phyloP scores from a whole-genome alignment of 1,284 basidiomycete genomes.

The Ceratobasidium sp. region DNA sequence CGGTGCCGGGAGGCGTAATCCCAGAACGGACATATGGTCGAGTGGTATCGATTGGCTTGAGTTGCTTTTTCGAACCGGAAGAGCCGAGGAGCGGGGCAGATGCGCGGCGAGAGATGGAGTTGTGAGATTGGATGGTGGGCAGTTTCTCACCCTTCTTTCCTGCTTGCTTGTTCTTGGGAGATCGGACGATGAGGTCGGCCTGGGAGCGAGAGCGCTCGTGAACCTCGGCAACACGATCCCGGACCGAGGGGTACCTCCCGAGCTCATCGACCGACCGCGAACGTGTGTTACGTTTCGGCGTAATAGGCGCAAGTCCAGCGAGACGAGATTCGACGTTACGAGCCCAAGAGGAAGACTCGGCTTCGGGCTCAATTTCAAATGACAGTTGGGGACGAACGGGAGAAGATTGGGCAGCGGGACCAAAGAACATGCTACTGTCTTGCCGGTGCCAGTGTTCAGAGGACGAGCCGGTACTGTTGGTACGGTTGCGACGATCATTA shows the following conservation, averaged over 20 bases:
- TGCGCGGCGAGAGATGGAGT: conserved; percentile 25
- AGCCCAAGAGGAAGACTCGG: conserved; percentile 1
- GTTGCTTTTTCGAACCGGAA: conserved; percentile 9
- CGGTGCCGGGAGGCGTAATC: conserved; percentile 5
- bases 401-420: neutral
- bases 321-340: conserved; percentile 20
- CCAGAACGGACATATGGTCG: conserved; percentile 14
- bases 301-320: neutral
- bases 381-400: neutral
- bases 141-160: neutral
- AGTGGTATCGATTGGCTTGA: conserved; percentile 29
- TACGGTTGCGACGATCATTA: neutral
- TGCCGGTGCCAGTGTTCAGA: conserved; percentile 6
- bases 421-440: neutral
- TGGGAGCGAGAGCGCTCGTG: conserved; percentile 4
- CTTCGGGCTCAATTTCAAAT: conserved; percentile 15
- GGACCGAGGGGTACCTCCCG: conserved; percentile 11
- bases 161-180: conserved; percentile 18
- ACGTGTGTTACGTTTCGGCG: neutral
- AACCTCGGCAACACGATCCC: conserved; percentile 18
- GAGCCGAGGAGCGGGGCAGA: conserved; percentile 28
- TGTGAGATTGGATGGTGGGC: neutral
- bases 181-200: conserved; percentile 2
- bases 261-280: conserved; percentile 18
- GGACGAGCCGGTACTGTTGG: neutral